Conservation (phyloP, 331 rosid species). For the Malus hybrid region DNA sequence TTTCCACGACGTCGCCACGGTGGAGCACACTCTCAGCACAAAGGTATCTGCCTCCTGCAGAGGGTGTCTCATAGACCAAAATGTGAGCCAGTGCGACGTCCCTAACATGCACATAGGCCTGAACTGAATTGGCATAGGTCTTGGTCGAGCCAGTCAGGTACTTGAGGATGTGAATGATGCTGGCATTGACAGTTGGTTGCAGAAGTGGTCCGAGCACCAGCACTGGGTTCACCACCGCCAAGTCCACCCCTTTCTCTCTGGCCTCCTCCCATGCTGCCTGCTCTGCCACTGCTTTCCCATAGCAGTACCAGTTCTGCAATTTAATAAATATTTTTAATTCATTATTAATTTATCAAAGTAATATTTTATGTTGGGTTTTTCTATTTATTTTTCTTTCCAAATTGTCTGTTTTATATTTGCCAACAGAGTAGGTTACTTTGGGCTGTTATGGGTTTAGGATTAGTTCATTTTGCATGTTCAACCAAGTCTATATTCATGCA, state of each 20-base stretch:
- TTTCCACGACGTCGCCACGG: conserved; percentile 76
- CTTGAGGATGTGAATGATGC: conserved; percentile 70
- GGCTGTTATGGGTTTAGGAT: no score
- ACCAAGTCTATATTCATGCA: background rate
- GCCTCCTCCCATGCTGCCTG: conserved; percentile 67
- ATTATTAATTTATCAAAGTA: background rate
- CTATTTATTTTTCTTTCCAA: background rate
- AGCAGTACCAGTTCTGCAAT: conserved; percentile 93
- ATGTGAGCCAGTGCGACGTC: conserved; percentile 85
- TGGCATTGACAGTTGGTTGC: conserved; percentile 69
- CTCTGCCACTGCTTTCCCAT: conserved; percentile 90
- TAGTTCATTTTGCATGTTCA: background rate
- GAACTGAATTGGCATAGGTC: conserved; percentile 80
- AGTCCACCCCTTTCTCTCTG: conserved; percentile 59
- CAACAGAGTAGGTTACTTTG: no score
- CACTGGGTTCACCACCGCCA: conserved; percentile 84
- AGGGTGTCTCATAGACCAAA: conserved; percentile 58
- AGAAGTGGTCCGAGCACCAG: conserved; percentile 75
- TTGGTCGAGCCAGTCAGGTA: conserved; percentile 79
- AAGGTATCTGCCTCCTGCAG: conserved; percentile 74
- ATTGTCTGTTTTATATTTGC: no score
- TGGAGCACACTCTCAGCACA: conserved; percentile 76
- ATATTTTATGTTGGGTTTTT: background rate
- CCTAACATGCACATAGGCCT: conserved; percentile 68
- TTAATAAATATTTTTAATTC: background rate